These are phyloP conservation scores for Eudorina sp. DNA, from an alignment of 139 green algal genomes.

Conservation along the genomic window DNA sequence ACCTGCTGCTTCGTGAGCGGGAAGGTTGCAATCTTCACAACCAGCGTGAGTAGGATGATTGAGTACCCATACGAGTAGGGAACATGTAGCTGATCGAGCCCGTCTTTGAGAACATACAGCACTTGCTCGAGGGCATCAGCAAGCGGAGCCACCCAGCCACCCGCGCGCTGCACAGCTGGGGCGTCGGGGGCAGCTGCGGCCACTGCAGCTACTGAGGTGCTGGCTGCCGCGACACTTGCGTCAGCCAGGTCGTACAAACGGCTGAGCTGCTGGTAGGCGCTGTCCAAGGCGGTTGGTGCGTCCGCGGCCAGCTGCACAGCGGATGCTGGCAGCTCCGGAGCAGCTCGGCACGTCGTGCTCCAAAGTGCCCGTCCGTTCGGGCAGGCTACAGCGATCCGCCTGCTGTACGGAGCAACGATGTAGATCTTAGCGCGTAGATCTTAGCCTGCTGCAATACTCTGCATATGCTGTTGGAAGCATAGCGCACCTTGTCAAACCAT, in stretches of 20 bases:
- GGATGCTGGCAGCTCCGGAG: not conserved
- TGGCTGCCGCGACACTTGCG: not conserved
- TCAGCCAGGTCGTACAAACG: conserved; percentile 11
- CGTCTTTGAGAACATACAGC: conserved; percentile 62
- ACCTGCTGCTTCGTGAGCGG: conserved; percentile 86
- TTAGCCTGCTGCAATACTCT: not conserved
- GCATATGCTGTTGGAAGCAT: not conserved
- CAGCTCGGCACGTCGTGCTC: not conserved
- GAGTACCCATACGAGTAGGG: conserved; percentile 87
- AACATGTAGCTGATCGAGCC: conserved; percentile 73
- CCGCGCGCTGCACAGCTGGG: conserved; percentile 37
- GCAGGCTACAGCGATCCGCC: not conserved
- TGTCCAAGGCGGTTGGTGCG: not conserved
- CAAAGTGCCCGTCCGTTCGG: not conserved
- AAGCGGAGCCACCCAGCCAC: conserved; percentile 74
- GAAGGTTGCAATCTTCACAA: conserved; percentile 78
- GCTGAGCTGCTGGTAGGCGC: not conserved
- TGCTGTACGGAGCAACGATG: not conserved
- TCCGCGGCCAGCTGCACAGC: not conserved
- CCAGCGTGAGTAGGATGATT: conserved; percentile 83
- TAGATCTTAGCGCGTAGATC: not conserved
- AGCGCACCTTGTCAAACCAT: not conserved
- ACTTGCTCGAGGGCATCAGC: conserved; percentile 67
- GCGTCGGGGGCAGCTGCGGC: not conserved
- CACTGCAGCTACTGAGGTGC: not conserved